Percentiles rank a stretch among this genome's conserved stretches.
phyloP scores from a whole-genome alignment of 1,284 basidiomycete genomes.

The Cerrena zonata region DNA sequence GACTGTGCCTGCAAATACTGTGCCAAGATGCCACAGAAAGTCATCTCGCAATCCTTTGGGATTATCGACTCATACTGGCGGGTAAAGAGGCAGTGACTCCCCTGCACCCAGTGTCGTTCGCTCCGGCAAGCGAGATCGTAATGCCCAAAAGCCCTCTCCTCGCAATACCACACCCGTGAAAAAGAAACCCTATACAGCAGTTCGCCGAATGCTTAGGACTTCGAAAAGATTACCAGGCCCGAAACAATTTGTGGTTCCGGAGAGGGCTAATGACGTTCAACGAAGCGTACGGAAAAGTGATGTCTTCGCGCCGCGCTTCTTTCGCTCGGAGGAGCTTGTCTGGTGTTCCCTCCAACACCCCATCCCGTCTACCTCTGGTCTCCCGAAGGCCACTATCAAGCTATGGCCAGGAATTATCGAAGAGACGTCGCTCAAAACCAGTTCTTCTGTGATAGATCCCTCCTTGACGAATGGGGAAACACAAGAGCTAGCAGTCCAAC shows the following conservation, averaged over 20 bases:
- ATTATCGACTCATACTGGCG: no score
- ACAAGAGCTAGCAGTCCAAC: slow-evolving; percentile 45
- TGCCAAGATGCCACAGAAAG: slow-evolving; percentile 57
- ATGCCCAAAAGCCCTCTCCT: slow-evolving; percentile 5
- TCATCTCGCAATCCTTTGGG: slow-evolving; percentile 59
- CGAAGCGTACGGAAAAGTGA: slow-evolving; percentile 39
- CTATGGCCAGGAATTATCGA: slow-evolving; percentile 73
- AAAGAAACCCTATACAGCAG: slow-evolving; percentile 45
- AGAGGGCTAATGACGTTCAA: slow-evolving; percentile 56
- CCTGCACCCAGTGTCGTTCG: slow-evolving; percentile 7
- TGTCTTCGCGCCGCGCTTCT: slow-evolving; percentile 47
- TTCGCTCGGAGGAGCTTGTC: slow-evolving; percentile 63
- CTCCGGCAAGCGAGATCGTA: slow-evolving; percentile 9
- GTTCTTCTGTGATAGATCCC: slow-evolving; percentile 19
- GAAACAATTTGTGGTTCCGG: slow-evolving; percentile 45
- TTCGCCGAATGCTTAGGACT: slow-evolving; percentile 46
- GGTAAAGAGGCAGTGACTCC: not conserved
- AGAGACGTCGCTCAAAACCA: slow-evolving; percentile 44
- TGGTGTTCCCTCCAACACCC: slow-evolving; percentile 61
- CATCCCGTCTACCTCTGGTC: slow-evolving; percentile 37
- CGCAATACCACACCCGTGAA: no score
- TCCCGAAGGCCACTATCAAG: slow-evolving; percentile 39
- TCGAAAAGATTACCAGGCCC: slow-evolving; percentile 37
- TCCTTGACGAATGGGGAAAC: not conserved
- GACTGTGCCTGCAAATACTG: slow-evolving; percentile 79